Conservation (phyloP, 306 rosid species). For the Trifolium pratense region DNA sequence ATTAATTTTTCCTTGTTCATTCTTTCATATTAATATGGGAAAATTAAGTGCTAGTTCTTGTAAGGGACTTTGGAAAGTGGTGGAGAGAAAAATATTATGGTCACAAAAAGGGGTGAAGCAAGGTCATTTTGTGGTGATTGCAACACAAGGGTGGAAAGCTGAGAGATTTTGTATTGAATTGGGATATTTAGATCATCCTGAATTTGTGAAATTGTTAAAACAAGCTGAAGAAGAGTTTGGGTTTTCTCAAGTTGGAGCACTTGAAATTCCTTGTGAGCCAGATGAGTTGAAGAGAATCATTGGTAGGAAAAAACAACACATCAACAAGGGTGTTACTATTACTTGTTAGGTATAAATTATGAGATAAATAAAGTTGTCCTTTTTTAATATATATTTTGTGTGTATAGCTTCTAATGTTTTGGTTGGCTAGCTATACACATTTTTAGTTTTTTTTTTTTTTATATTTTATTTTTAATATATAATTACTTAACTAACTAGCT, state of each 20-base stretch:
- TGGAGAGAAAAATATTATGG: slow-evolving; percentile 7
- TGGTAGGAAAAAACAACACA: slow-evolving; percentile 27
- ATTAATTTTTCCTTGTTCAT: not conserved
- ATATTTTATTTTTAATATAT: not conserved
- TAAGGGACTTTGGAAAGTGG: slow-evolving; percentile 37
- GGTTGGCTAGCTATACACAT: not conserved
- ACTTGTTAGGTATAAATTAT: slow-evolving; percentile 4
- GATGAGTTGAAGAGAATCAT: slow-evolving; percentile 51
- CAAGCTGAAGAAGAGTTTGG: slow-evolving; percentile 59
- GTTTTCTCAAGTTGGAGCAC: slow-evolving; percentile 53
- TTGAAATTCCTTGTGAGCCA: slow-evolving; percentile 50
- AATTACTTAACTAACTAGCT: not conserved
- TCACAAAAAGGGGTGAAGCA: slow-evolving; percentile 46
- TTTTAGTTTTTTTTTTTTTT: not conserved
- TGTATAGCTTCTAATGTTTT: slow-evolving; percentile 9
- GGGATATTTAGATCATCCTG: slow-evolving; percentile 47
- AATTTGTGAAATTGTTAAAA: slow-evolving; percentile 48
- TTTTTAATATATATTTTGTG: not conserved
- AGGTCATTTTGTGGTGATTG: slow-evolving; percentile 56
- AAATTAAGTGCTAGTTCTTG: slow-evolving; percentile 23
- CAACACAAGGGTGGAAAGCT: slow-evolving; percentile 50
- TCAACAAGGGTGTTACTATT: slow-evolving; percentile 12
- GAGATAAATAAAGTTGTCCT: not conserved
- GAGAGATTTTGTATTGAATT: slow-evolving; percentile 42
- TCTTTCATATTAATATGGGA: slow-evolving; percentile 46